Evolutionary conservation across 805 yeast genomes (phyloP), one percentile per base, ranked within the genome.

Genomic region (Metschnikowia lunata): DNA sequence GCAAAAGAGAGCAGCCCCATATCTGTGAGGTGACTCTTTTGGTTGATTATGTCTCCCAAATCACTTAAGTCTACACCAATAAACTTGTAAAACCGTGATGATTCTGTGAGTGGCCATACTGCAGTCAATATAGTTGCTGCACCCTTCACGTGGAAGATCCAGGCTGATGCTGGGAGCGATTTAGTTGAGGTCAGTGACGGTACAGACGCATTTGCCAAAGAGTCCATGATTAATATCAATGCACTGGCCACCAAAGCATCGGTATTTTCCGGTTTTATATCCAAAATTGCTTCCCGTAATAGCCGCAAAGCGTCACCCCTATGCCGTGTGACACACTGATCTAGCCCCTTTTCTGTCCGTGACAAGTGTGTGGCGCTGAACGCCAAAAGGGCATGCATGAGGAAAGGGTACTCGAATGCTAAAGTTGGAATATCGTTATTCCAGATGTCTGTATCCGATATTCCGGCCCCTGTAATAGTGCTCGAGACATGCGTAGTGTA

Each of bases 101-200:
- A 52, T 51, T 70, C 75, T 1, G 75, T 68, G 42, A 89, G 69
- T 4, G 96, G 97, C 89, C 97, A 88, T n/a, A 90, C 96, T 0
- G 97, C 96, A 1, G 96, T 86, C 40, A 91, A 71, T 42, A 91
- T 91, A 0, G 97, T 90, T 6, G 97, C 97, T 0, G 97, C 96
- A 29, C 97, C 98, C 55, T 93, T 86, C 10, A 91, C 97, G 58
- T 91, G 97, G 71, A 88, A 93, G 45, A 91, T 82, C 98, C 98
- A 91, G 0, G 97, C 96, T 4, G 93, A 82, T 2, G 97, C 90
- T 1, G 97, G 95, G 45, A 89, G 64, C 2, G 89, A 82, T 51
- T 76, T 78, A 7, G 61, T 60, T 3, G 71, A 66, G 2, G 72
- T 67, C 30, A 67, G 64, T 36, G 64, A 60, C 36, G 79, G 95